Percentiles rank a stretch among this genome's conserved stretches.
Conservation (phyloP, 805 yeast species). For the Huiozyma naganishii region DNA sequence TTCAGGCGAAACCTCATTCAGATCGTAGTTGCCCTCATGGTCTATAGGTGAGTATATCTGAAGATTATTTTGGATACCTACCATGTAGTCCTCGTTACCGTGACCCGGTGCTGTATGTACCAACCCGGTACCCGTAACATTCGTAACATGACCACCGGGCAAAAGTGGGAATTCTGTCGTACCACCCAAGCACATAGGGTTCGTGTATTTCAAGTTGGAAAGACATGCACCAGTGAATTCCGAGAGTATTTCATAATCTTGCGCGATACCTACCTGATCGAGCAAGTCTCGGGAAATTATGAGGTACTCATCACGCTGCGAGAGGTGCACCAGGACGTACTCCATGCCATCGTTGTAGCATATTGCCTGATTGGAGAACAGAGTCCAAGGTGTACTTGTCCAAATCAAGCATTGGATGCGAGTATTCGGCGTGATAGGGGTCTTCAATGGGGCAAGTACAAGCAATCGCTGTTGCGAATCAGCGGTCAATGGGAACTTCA, state of each 20-base stretch:
- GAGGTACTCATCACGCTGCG: conserved; percentile 31
- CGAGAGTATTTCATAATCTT: conserved; percentile 13
- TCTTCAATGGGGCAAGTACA: neutral
- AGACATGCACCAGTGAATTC: conserved; percentile 35
- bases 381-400: conserved; percentile 99
- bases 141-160: conserved; percentile 74
- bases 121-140: conserved; percentile 80
- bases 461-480: conserved; percentile 9
- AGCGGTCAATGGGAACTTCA: conserved; percentile 48
- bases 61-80: conserved; percentile 50
- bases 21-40: conserved; percentile 54
- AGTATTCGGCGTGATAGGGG: neutral
- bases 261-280: conserved; percentile 24
- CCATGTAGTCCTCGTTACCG: conserved; percentile 83
- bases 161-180: conserved; percentile 43
- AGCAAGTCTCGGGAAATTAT: conserved; percentile 48
- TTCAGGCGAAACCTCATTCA: conserved; percentile 25
- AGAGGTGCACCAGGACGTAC: conserved; percentile 41
- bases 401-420: conserved; percentile 49
- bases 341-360: conserved; percentile 49
- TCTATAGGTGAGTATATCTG: conserved; percentile 71
- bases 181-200: conserved; percentile 37
- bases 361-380: conserved; percentile 78
- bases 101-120: conserved; percentile 98
- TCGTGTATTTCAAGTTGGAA: conserved; percentile 36